These are phyloP conservation scores for Marchantia paleacea DNA, from an alignment of 225 moss, liverwort and hornwort genomes.

Conservation along the genomic window DNA sequence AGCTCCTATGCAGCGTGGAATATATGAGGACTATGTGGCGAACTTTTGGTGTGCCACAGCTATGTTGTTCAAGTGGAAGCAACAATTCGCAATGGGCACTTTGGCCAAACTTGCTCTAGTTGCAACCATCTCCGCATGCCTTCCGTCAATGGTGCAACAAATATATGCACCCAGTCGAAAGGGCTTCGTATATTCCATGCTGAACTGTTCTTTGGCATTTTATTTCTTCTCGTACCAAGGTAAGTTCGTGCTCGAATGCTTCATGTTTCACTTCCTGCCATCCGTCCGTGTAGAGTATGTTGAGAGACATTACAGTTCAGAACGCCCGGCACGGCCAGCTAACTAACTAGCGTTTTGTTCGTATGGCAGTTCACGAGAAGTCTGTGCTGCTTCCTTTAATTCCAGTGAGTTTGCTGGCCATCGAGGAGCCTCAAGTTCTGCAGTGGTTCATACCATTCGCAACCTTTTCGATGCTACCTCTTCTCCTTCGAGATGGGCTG, in stretches of 20 bases:
- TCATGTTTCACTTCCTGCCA: background rate
- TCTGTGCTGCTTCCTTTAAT: slow-evolving; percentile 83
- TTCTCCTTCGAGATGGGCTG: slow-evolving; percentile 76
- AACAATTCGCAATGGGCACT: slow-evolving; percentile 57
- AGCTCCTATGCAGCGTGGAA: slow-evolving; percentile 80
- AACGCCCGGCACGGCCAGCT: background rate
- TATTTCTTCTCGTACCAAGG: slow-evolving; percentile 96
- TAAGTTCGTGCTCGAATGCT: slow-evolving; percentile 23
- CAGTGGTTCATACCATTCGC: slow-evolving; percentile 64
- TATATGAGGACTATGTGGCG: slow-evolving; percentile 96
- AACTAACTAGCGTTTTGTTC: background rate
- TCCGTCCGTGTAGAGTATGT: background rate
- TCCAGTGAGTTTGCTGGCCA: slow-evolving; percentile 73
- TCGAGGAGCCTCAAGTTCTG: slow-evolving; percentile 72
- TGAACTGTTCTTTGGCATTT: slow-evolving; percentile 89
- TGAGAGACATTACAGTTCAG: background rate
- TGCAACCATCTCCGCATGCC: slow-evolving; percentile 67
- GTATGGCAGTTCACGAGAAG: slow-evolving; percentile 93
- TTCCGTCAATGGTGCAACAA: slow-evolving; percentile 93
- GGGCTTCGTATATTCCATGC: slow-evolving; percentile 84
- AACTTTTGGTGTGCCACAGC: slow-evolving; percentile 97
- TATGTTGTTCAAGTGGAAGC: slow-evolving; percentile 88
- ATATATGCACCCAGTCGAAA: slow-evolving; percentile 71
- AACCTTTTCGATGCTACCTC: slow-evolving; percentile 93
- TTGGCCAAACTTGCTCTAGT: slow-evolving; percentile 72